phyloP scores from a whole-genome alignment of 371 early-diverging fungal species.

The Rhizopus arrhizus region DNA sequence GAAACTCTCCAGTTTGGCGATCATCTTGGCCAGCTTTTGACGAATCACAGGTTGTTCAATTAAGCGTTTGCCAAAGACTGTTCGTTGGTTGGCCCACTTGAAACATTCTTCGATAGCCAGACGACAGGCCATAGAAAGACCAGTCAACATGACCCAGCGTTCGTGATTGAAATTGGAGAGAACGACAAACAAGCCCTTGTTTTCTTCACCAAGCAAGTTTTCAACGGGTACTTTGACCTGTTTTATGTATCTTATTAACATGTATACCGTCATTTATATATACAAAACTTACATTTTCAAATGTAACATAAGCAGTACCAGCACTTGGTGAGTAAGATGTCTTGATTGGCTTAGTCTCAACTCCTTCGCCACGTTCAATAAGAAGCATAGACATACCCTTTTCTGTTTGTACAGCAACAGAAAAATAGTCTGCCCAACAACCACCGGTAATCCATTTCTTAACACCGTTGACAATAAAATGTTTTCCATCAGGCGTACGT shows the following conservation, averaged over 20 bases:
- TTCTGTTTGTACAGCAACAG: conserved; percentile 67
- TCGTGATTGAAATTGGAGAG: conserved; percentile 63
- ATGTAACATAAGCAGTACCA: conserved; percentile 58
- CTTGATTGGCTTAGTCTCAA: conserved; percentile 63
- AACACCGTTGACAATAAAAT: conserved; percentile 57
- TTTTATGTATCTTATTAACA: conserved; percentile 27
- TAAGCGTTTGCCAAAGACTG: conserved; percentile 81
- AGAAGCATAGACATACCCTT: conserved; percentile 78
- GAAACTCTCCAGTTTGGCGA: conserved; percentile 54
- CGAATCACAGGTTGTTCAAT: conserved; percentile 72
- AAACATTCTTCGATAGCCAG: conserved; percentile 44
- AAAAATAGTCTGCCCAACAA: conserved; percentile 67
- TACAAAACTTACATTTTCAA: conserved; percentile 52
- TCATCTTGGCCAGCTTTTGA: conserved; percentile 71
- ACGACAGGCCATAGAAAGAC: conserved; percentile 28
- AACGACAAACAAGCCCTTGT: conserved; percentile 68
- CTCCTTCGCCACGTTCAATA: conserved; percentile 70
- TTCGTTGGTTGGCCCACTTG: conserved; percentile 72
- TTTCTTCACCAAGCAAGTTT: conserved; percentile 71
- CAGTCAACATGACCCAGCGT: conserved; percentile 42
- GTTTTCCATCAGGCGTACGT: conserved; percentile 69
- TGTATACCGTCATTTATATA: neutral
- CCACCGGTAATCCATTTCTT: conserved; percentile 91
- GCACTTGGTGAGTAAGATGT: conserved; percentile 66
- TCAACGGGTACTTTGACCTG: conserved; percentile 74